Evolutionary conservation across 1,284 basidiomycete genomes (phyloP).

Genomic region (Ustilago xerochloae): DNA sequence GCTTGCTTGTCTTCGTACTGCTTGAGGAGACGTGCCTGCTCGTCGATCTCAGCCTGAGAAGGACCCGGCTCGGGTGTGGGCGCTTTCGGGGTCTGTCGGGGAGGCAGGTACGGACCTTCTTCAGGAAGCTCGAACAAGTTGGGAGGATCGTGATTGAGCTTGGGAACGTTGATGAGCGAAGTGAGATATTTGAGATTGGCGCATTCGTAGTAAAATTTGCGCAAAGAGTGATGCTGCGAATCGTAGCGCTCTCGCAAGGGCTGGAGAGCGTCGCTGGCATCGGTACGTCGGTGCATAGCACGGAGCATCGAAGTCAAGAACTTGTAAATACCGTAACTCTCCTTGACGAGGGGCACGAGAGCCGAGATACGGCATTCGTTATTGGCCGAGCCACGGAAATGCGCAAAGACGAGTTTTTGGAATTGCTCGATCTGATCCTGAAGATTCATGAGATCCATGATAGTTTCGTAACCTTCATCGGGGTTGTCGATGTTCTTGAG

Average conservation of each 20-base stretch:
- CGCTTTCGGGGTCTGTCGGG: conserved; percentile 54
- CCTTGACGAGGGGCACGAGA: conserved; percentile 67
- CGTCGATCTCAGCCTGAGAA: conserved; percentile 77
- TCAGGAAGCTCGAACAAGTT: conserved; percentile 66
- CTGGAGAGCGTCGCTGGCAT: conserved; percentile 66
- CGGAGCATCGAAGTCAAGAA: conserved; percentile 68
- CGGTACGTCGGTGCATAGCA: conserved; percentile 67
- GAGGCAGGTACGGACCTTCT: conserved; percentile 57
- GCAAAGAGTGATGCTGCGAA: conserved; percentile 64
- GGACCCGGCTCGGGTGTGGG: conserved; percentile 57
- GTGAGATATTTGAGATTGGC: conserved; percentile 67
- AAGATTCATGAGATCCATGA: conserved; percentile 68
- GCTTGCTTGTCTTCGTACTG: conserved; percentile 96
- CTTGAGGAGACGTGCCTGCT: conserved; percentile 94
- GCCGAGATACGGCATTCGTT: conserved; percentile 68
- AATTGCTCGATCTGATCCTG: conserved; percentile 68
- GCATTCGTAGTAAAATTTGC: conserved; percentile 68
- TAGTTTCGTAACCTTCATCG: conserved; percentile 68
- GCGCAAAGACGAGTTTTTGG: conserved; percentile 67
- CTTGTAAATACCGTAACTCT: conserved; percentile 68
- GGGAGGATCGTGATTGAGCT: conserved; percentile 67
- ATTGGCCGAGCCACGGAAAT: conserved; percentile 62
- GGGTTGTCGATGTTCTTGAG: conserved; percentile 69
- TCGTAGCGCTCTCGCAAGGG: conserved; percentile 66
- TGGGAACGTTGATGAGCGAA: conserved; percentile 67